Conservation (phyloP, 208 protist genomes). For the Leptomonas seymouri region DNA sequence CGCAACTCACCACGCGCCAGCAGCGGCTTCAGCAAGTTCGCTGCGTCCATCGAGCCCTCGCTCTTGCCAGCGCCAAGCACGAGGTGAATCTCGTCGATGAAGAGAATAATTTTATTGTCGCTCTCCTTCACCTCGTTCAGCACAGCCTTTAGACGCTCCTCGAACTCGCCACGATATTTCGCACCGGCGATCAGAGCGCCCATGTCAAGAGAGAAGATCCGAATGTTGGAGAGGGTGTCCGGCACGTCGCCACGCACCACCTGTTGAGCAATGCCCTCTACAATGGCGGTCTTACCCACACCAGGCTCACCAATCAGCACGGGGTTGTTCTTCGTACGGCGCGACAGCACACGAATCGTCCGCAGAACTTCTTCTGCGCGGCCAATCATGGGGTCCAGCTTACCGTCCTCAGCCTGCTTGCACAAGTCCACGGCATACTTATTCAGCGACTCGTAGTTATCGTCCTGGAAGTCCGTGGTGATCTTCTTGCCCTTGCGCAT, state of each 20-base stretch:
- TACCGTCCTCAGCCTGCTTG: conserved; percentile 92
- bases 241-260: conserved; percentile 94
- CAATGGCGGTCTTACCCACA: conserved; percentile 94
- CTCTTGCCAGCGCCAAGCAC: conserved; percentile 97
- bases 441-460: conserved; percentile 93
- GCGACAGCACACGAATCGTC: conserved; percentile 96
- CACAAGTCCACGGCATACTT: conserved; percentile 98
- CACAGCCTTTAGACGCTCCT: conserved; percentile 99
- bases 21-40: conserved; percentile 99
- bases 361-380: conserved; percentile 99
- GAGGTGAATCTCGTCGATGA: conserved; percentile 99
- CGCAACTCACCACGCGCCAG: conserved; percentile 97
- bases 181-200: conserved; percentile 98
- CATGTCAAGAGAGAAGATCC: conserved; percentile 97
- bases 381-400: conserved; percentile 99
- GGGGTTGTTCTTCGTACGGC: conserved; percentile 99
- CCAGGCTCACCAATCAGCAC: conserved; percentile 98
- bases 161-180: conserved; percentile 99
- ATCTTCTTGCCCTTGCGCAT: conserved; percentile 89
- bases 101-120: conserved; percentile 98
- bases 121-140: conserved; percentile 98
- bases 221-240: conserved; percentile 83
- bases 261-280: conserved; percentile 93
- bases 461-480: conserved; percentile 74
- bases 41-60: conserved; percentile 97